Conservation (phyloP, 257 asterid genomes). For the Nicotiana sylvestris region DNA sequence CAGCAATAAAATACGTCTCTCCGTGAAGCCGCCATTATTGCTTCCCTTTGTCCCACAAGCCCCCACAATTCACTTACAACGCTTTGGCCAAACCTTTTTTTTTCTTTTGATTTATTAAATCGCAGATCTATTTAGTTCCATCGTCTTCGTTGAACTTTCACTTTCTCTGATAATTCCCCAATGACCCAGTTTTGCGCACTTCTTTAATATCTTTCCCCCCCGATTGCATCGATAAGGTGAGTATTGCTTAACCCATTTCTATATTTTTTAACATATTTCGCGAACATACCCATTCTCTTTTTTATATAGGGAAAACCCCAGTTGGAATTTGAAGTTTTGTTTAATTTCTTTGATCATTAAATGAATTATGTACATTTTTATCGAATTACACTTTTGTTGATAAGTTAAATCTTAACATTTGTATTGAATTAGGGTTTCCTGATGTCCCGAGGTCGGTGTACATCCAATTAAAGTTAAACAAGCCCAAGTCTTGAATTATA, state of each 20-base stretch:
- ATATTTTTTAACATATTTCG: neutral
- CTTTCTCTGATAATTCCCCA: neutral
- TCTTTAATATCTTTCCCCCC: neutral
- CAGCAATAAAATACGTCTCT: neutral
- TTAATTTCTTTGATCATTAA: neutral
- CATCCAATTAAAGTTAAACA: neutral
- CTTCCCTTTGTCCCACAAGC: neutral
- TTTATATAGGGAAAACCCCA: neutral
- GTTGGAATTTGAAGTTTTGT: neutral
- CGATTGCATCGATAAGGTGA: neutral
- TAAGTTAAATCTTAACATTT: neutral
- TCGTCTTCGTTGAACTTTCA: neutral
- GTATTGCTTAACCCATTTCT: neutral
- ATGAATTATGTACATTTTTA: neutral
- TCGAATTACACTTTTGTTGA: neutral
- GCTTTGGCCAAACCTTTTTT: neutral
- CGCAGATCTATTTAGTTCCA: constrained; percentile 6
- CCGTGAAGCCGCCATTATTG: constrained; percentile 11
- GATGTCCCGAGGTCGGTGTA: neutral
- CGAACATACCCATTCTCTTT: neutral
- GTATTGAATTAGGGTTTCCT: neutral
- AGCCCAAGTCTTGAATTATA: neutral
- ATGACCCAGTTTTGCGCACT: neutral
- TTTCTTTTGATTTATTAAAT: neutral
- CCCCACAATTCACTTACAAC: neutral